Evolutionary conservation across 352 stramenopile genomes (phyloP), one percentile per base, ranked within the genome.

Genomic region (Pythium phragmiticola): DNA sequence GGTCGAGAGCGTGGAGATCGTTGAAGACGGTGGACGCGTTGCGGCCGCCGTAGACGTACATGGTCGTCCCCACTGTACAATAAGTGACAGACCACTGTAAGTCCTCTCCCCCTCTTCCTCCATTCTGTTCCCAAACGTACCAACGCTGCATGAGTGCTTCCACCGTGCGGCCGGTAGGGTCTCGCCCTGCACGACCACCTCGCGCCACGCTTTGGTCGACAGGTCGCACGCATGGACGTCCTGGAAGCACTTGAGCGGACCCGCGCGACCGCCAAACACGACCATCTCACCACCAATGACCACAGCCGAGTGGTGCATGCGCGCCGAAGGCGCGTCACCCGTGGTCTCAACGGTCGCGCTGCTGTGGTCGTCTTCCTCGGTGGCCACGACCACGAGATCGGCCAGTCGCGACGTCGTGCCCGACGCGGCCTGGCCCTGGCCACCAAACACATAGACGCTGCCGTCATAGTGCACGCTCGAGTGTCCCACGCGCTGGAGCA

Each of bases 261-360:
- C 86, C 17, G 75, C 77, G 17, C 87, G 87, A 39, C 87, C 87
- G 49, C 87, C 87, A 75, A 95, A 94, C 4, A 95, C 66, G 39
- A 94, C 30, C 85, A 95, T 92, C 4, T 71, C 64, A 47, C 70
- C 73, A 47, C 57, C 62, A 4, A 84, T 61, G 16, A 88, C 62
- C 30, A 82, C 76, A 16, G 82, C 79, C 17, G 84, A 88, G 65
- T 95, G 86, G 41, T 93, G 78, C 84, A 93, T 95, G 13, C 86
- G 69, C 11, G 84, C 59, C 7, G 65, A 76, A n/a, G 78, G 78
- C 11, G 68, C 51, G 2, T 64, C 52, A 6, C 23, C 50, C 0
- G 30, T 37, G 1, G 46, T 54, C n/a, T 69, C 57, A 12, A 64
- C 54, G 11, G 48, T 34, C 5, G 30, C 23, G 28, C 34, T 46